Percentiles rank a stretch among this genome's conserved stretches.
These are phyloP conservation scores for Lactarius evosmus DNA, from an alignment of 768 basidiomycete species.

Conservation along the genomic window DNA sequence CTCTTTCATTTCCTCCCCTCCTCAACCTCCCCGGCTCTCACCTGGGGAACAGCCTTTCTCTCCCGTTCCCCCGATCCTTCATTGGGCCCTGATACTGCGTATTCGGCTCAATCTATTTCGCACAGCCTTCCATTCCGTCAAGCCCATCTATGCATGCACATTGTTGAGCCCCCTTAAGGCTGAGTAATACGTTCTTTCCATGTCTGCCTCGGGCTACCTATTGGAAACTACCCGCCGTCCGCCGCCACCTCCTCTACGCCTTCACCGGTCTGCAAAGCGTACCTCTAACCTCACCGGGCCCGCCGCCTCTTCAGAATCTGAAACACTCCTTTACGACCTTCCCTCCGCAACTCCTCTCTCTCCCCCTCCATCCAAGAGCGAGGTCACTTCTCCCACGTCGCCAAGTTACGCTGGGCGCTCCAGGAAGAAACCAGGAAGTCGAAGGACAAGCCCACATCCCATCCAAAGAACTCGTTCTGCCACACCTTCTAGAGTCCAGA, in stretches of 20 bases:
- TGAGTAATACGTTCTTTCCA: conserved; percentile 12
- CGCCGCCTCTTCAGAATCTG: conserved; percentile 17
- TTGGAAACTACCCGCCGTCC: conserved; percentile 26
- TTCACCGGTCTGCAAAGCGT: conserved; percentile 21
- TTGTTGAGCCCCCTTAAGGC: neutral
- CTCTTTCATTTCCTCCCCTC: neutral
- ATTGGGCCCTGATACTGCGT: conserved; percentile 13
- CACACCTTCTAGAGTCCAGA: conserved; percentile 63
- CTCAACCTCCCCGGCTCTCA: neutral
- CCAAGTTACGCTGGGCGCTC: conserved; percentile 20
- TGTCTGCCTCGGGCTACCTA: conserved; percentile 26
- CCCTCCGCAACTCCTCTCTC: conserved; percentile 26
- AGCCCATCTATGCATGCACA: conserved; percentile 16
- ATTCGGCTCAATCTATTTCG: conserved; percentile 12
- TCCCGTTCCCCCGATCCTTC: neutral
- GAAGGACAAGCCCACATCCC: conserved; percentile 57
- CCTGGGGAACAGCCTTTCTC: conserved; percentile 2
- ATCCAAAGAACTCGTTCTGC: conserved; percentile 59
- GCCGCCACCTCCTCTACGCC: conserved; percentile 28
- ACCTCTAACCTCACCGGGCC: conserved; percentile 10
- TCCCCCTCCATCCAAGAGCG: conserved; percentile 4
- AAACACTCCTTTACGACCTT: conserved; percentile 31
- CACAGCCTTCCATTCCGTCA: conserved; percentile 3
- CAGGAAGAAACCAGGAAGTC: conserved; percentile 19
- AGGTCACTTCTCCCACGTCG: conserved; percentile 22